Conservation (phyloP, 257 asterid species). For the Solanum bulbocastanum region DNA sequence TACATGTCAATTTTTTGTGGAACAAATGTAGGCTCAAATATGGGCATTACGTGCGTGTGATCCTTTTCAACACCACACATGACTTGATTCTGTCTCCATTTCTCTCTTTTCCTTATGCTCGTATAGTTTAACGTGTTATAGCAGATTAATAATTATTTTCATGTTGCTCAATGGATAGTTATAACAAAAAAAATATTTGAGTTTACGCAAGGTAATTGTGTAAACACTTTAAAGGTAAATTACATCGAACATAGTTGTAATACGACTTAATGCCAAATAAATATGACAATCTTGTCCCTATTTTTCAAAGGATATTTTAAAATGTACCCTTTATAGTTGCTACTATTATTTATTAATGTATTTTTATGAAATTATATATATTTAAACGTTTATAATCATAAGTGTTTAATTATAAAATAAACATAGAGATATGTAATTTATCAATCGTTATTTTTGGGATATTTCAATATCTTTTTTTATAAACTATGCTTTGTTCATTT, state of each 20-base stretch:
- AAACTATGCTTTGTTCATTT: too few species aligned
- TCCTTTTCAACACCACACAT: neutral
- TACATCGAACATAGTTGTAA: too few species aligned
- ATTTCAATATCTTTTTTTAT: too few species aligned
- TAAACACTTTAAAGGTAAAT: neutral
- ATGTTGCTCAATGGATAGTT: too few species aligned
- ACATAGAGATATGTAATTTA: too few species aligned
- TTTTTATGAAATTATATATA: too few species aligned
- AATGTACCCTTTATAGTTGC: neutral
- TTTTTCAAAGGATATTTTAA: neutral
- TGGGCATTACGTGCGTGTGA: neutral
- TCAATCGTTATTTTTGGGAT: too few species aligned
- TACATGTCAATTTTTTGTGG: neutral
- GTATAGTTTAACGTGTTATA: neutral
- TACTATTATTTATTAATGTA: too few species aligned
- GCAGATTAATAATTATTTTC: neutral
- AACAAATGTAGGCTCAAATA: neutral
- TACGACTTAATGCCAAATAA: neutral
- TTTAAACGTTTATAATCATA: too few species aligned
- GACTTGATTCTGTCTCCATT: neutral
- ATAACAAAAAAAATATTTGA: too few species aligned
- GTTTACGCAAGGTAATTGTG: neutral
- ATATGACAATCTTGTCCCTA: neutral
- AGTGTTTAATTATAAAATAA: too few species aligned
- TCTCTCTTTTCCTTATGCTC: neutral